Evolutionary conservation across 2,329 filamentous ascomycete species (phyloP), one percentile per base, ranked within the genome.

Genomic region (Cladosporium sp.): DNA sequence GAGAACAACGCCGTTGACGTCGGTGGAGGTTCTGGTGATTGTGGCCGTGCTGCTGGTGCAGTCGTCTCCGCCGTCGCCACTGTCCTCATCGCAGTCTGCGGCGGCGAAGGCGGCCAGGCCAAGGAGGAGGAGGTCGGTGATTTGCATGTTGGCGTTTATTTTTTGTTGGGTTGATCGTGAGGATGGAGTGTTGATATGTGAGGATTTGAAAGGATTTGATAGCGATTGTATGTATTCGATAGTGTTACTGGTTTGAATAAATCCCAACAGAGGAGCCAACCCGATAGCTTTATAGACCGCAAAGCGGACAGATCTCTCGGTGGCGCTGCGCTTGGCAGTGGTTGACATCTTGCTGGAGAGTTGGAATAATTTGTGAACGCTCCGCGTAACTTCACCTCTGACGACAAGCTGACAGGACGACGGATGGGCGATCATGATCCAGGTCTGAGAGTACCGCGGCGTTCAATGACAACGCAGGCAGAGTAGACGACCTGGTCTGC

Each of bases 61-160:
- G 66, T 64, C 58, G 66, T 64, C 58, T 40, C 62, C 50, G 14
- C 28, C 35, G 49, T 62, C 52, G 52, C 65, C 57, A 44, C 64
- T 65, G 58, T 40, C 65, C 58, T 59, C 50, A 52, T 67, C 66
- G 66, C 58, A 66, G 61, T 68, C 66, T 21, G 67, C 65, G 56
- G 61, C 35, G 29, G 44, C 65, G 31, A 62, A 58, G 58, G 61
- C 50, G 21, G 62, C 65, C 6, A 67, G 31, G 58, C 65, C 44
- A n/a, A 67, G 57, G 56, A 68, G 18, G 40, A 61, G 28, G 33
- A 66, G 56, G 55, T 66, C 56, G 23, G 44, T 66, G 64, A 66
- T 56, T 35, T 66, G 66, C 66, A 68, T 68, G 16, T 55, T 67
- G 58, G 18, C 8, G 12, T 16, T 3, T 23, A 23, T 44, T 60